Evolutionary conservation across 352 stramenopile species (phyloP).

Genomic region (Phytopythium delawarense): DNA sequence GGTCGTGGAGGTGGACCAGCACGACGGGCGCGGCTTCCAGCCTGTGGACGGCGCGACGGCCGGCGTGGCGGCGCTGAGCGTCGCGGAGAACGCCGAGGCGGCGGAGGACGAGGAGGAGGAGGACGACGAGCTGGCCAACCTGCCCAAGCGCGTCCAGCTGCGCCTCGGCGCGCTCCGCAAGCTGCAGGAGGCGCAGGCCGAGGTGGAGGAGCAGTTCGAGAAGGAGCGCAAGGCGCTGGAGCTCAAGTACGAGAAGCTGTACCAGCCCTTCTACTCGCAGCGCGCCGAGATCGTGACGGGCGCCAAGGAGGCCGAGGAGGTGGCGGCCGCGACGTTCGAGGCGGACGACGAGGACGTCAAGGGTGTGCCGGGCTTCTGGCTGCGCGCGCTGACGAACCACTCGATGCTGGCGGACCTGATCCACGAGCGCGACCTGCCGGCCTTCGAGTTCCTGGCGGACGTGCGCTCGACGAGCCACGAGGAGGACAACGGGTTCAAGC

Average conservation of each 20-base stretch:
- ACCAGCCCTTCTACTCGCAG: slow-evolving; percentile 77
- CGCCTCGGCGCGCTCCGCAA: slow-evolving; percentile 64
- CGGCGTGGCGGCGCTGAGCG: slow-evolving; percentile 31
- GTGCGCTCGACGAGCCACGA: slow-evolving; percentile 75
- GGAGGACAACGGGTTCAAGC: slow-evolving; percentile 83
- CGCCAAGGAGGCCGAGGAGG: slow-evolving; percentile 66
- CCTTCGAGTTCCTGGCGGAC: slow-evolving; percentile 75
- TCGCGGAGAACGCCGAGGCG: slow-evolving; percentile 5
- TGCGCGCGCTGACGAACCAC: slow-evolving; percentile 84
- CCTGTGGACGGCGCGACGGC: slow-evolving; percentile 37
- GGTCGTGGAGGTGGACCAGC: slow-evolving; percentile 57
- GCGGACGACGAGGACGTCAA: slow-evolving; percentile 43
- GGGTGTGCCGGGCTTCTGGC: slow-evolving; percentile 82
- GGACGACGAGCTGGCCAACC: slow-evolving; percentile 54
- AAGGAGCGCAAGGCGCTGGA: slow-evolving; percentile 80
- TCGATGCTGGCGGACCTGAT: slow-evolving; percentile 74
- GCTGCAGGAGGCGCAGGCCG: slow-evolving; percentile 72
- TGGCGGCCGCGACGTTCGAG: slow-evolving; percentile 2
- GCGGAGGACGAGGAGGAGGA: slow-evolving; percentile 26
- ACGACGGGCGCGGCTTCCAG: slow-evolving; percentile 63
- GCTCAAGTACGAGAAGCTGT: slow-evolving; percentile 88
- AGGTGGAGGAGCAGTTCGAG: slow-evolving; percentile 81
- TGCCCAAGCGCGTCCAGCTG: slow-evolving; percentile 72
- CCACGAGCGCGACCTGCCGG: slow-evolving; percentile 73
- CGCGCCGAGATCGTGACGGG: slow-evolving; percentile 74